Evolutionary conservation across 345 rosid genomes (phyloP), one percentile per base, ranked within the genome.

Genomic region (Eucalyptus virginea): DNA sequence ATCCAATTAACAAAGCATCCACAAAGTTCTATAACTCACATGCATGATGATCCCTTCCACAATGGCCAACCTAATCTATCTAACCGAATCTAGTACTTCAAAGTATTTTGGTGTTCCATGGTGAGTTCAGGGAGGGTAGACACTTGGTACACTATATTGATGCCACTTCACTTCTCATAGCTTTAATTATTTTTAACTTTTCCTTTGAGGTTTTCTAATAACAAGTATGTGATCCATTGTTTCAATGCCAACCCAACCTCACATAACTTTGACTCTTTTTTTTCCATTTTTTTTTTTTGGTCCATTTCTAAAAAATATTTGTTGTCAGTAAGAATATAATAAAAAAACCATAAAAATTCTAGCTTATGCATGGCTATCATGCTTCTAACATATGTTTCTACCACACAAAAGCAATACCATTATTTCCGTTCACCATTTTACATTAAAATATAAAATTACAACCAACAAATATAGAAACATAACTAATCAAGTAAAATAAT

Each of bases 241-340:
- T 18, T 34, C 3, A 34, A 34, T 34, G 81, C 26, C 19, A 5
- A 40, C 69, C 81, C 81, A 10, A 69, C 44, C 44, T 34, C 81
- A 34, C 24, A 34, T 5, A 69, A n/a, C 77, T n/a, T 67, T 34
- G 7, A 18, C 12, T 9, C 34, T 18, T 34, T 67, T 32, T 32
- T 4, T 2, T 18, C 3, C 4, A 2, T 3, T 32, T 32, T 67
- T 16, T 16, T 47, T 17, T 4, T 15, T n/a, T 1, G 14, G 18
- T 15, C 17, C 77, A n/a, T 67, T 67, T 67, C 77, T 67, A 67
- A 67, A 67, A 6, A 67, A 67, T 67, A n/a, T 67, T 9, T n/a
- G 40, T 16, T 8, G 11, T 67, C 77, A 4, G 6, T 7, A 65
- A 65, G 72, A 30, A 30, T 65, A 30, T 30, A 30, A 65, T 65